Evolutionary conservation across 148 eudicot species (phyloP).

Genomic region (Rhododendron mucronatum): DNA sequence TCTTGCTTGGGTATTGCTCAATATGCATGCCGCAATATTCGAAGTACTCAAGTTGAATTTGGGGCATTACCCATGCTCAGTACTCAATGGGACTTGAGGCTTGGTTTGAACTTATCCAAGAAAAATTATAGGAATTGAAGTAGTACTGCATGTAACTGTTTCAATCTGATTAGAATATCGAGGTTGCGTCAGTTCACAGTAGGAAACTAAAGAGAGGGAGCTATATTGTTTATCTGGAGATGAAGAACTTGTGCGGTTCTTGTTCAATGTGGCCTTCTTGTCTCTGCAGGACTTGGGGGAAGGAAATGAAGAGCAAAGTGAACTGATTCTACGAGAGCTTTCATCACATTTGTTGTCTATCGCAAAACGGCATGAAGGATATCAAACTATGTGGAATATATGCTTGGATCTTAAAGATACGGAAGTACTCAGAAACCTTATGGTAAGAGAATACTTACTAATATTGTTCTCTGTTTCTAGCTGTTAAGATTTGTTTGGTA

Average conservation of each 20-base stretch:
- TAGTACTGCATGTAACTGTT: conserved; percentile 3
- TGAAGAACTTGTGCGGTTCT: not conserved
- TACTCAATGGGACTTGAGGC: not conserved
- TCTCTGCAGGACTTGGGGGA: conserved; percentile 52
- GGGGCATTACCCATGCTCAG: not conserved
- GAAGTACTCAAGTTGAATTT: not conserved
- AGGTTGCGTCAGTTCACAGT: not conserved
- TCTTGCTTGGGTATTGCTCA: not conserved
- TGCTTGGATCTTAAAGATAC: conserved; percentile 80
- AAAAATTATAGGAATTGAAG: too few relatives aligned
- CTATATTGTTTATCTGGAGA: not conserved
- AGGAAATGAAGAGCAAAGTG: conserved; percentile 48
- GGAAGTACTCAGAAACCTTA: conserved; percentile 67
- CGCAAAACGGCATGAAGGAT: conserved; percentile 83
- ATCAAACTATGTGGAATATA: conserved; percentile 79
- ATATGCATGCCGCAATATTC: not conserved
- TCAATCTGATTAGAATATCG: not conserved
- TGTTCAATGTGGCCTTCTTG: not conserved
- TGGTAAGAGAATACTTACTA: conserved; percentile 43
- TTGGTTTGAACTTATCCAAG: not conserved
- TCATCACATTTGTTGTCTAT: conserved; percentile 68
- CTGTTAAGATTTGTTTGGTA: not conserved
- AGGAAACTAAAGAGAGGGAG: not conserved
- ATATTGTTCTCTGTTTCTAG: not conserved
- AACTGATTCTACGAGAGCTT: conserved; percentile 41